Conservation (phyloP, 805 yeast species). For the Jamesozyma gamospora region DNA sequence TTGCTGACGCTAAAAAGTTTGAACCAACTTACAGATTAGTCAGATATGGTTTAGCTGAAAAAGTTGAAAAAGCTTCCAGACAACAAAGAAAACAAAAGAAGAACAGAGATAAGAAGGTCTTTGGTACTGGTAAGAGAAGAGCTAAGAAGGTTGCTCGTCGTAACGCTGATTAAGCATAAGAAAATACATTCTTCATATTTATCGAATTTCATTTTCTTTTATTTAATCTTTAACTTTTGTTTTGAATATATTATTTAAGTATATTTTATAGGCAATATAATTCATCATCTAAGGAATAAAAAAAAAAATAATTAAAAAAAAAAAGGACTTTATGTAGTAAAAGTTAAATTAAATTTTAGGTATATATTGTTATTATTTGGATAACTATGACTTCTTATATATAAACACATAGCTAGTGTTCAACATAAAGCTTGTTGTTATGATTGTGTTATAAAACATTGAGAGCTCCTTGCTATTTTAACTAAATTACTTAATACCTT, state of each 20-base stretch:
- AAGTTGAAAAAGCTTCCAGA: slow-evolving; percentile 96
- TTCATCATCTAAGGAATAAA: slow-evolving; percentile 1
- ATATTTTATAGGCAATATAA: slow-evolving; percentile 1
- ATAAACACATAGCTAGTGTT: too few species aligned
- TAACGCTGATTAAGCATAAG: slow-evolving; percentile 60
- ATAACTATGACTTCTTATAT: too few species aligned
- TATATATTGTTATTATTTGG: too few species aligned
- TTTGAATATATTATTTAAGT: slow-evolving; percentile 3
- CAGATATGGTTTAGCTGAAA: slow-evolving; percentile 94
- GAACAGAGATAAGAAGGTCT: slow-evolving; percentile 98
- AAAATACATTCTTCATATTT: not conserved
- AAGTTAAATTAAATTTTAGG: not conserved
- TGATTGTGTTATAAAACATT: too few species aligned
- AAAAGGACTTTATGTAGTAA: too few species aligned
- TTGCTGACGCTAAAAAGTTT: slow-evolving; percentile 94
- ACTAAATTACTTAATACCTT: too few species aligned
- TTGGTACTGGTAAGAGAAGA: slow-evolving; percentile 94
- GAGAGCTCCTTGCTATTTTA: too few species aligned
- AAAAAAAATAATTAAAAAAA: not conserved
- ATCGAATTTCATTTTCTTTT: not conserved
- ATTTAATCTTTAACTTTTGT: slow-evolving; percentile 1
- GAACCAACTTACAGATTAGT: slow-evolving; percentile 99
- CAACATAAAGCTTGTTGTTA: too few species aligned
- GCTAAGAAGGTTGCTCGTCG: slow-evolving; percentile 89
- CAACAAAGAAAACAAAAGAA: slow-evolving; percentile 99